phyloP scores from a whole-genome alignment of 2,329 filamentous ascomycete genomes.

The Penicillium corylophilum region DNA sequence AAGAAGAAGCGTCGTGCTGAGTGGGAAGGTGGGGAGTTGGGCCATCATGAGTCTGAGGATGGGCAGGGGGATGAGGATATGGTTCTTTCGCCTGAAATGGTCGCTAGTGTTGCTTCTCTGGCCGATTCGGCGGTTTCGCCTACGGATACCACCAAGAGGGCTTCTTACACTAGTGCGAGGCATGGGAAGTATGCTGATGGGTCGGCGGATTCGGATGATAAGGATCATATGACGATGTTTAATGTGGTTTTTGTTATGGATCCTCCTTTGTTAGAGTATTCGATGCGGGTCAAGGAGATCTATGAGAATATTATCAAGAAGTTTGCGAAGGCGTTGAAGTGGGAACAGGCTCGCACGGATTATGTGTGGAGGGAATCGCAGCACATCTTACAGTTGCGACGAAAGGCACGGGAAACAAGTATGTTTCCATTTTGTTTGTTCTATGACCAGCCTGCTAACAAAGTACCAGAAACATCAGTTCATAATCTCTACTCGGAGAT shows the following conservation, averaged over 20 bases:
- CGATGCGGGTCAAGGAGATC: slow-evolving; percentile 70
- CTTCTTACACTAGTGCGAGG: slow-evolving; percentile 21
- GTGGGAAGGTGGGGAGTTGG: slow-evolving; percentile 34
- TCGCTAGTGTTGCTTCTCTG: slow-evolving; percentile 31
- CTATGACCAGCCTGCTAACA: slow-evolving; percentile 14
- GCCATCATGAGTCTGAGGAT: slow-evolving; percentile 40
- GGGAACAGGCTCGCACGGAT: slow-evolving; percentile 83
- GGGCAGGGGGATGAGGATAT: slow-evolving; percentile 32
- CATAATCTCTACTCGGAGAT: slow-evolving; percentile 44
- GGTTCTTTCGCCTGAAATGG: slow-evolving; percentile 26
- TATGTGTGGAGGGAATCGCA: slow-evolving; percentile 93
- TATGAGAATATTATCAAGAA: slow-evolving; percentile 90
- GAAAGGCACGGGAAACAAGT: slow-evolving; percentile 69
- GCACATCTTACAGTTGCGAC: slow-evolving; percentile 74
- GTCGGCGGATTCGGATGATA: slow-evolving; percentile 38
- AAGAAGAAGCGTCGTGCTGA: slow-evolving; percentile 36
- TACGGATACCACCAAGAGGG: slow-evolving; percentile 25
- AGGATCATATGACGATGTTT: slow-evolving; percentile 87
- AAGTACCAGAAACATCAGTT: slow-evolving; percentile 32
- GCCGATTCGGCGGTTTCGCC: slow-evolving; percentile 24
- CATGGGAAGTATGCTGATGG: slow-evolving; percentile 23
- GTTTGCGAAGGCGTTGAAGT: slow-evolving; percentile 87
- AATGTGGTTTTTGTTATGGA: slow-evolving; percentile 92
- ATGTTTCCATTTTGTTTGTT: slow-evolving; percentile 1
- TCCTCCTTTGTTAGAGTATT: slow-evolving; percentile 73